These are phyloP conservation scores for Aspergillus persii DNA, from an alignment of 2,329 filamentous ascomycete species.

Conservation along the genomic window DNA sequence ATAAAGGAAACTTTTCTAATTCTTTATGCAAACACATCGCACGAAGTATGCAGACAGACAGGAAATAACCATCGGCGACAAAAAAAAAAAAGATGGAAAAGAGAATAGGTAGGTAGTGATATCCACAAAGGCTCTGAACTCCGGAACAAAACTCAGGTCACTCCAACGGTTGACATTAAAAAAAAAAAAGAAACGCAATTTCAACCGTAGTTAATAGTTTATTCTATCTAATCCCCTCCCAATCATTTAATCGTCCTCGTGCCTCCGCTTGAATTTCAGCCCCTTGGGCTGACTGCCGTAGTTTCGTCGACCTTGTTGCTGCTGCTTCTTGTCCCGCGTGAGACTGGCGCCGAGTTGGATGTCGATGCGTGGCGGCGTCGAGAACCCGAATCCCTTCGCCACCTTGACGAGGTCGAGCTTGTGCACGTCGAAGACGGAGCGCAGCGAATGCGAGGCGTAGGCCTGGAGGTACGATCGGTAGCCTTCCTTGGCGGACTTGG, in stretches of 20 bases:
- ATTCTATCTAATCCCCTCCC: neutral
- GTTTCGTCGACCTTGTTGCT: constrained; percentile 58
- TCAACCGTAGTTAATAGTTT: neutral
- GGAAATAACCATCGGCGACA: neutral
- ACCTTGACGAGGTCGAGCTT: constrained; percentile 81
- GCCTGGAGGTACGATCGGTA: constrained; percentile 92
- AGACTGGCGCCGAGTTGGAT: constrained; percentile 75
- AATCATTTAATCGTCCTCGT: constrained; percentile 28
- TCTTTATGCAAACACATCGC: neutral
- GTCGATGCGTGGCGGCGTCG: constrained; percentile 73
- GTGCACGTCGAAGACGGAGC: constrained; percentile 80
- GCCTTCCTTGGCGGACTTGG: constrained; percentile 63
- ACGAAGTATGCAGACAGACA: neutral
- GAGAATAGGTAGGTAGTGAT: neutral
- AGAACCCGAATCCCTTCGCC: constrained; percentile 80
- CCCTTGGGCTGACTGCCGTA: constrained; percentile 76
- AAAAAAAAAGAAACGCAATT: neutral
- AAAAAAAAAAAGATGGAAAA: neutral
- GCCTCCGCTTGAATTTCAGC: constrained; percentile 54
- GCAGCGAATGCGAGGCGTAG: constrained; percentile 81
- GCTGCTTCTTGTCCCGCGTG: constrained; percentile 68
- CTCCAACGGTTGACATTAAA: neutral
- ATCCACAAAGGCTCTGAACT: neutral
- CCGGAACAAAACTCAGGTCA: neutral
- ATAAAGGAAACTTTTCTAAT: neutral